A percentile compares a stretch with the other conserved stretches of the same genome.
These are phyloP conservation scores for Prunus campanulata DNA, from an alignment of 306 rosid species.

Conservation along the genomic window DNA sequence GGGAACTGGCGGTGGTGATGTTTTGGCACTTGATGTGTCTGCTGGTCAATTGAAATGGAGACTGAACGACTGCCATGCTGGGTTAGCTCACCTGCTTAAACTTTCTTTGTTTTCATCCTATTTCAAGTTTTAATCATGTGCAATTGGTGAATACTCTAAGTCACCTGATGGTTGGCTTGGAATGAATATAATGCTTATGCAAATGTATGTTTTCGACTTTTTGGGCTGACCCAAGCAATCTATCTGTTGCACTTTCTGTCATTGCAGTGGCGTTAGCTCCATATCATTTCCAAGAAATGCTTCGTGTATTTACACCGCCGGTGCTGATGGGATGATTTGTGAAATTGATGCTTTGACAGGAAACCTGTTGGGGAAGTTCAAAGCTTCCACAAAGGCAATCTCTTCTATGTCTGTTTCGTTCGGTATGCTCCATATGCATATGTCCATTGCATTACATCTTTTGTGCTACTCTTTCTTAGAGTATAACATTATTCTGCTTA, in stretches of 20 bases:
- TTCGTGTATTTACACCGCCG: conserved; percentile 63
- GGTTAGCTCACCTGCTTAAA: conserved; percentile 44
- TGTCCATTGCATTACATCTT: not conserved
- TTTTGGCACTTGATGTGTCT: conserved; percentile 74
- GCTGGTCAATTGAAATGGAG: conserved; percentile 86
- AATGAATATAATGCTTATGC: not conserved
- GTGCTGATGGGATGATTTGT: conserved; percentile 85
- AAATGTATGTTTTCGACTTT: not conserved
- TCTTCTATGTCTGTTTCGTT: conserved; percentile 76
- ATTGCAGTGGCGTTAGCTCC: conserved; percentile 76
- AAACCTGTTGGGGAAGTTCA: conserved; percentile 69
- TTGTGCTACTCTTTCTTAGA: conserved; percentile 12
- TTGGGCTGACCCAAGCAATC: not conserved
- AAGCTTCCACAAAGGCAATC: conserved; percentile 79
- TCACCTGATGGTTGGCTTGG: not conserved
- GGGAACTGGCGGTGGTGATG: conserved; percentile 93
- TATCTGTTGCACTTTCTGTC: not conserved
- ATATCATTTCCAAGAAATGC: conserved; percentile 60
- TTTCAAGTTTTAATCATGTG: not conserved
- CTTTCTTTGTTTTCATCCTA: not conserved
- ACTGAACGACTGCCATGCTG: conserved; percentile 81
- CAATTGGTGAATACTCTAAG: not conserved
- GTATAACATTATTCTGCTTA: conserved; percentile 7
- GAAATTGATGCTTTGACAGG: conserved; percentile 65
- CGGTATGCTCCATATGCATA: conserved; percentile 40